These are phyloP conservation scores for Syncephalastrum monosporum DNA, from an alignment of 371 early-diverging fungal species.

Conservation along the genomic window DNA sequence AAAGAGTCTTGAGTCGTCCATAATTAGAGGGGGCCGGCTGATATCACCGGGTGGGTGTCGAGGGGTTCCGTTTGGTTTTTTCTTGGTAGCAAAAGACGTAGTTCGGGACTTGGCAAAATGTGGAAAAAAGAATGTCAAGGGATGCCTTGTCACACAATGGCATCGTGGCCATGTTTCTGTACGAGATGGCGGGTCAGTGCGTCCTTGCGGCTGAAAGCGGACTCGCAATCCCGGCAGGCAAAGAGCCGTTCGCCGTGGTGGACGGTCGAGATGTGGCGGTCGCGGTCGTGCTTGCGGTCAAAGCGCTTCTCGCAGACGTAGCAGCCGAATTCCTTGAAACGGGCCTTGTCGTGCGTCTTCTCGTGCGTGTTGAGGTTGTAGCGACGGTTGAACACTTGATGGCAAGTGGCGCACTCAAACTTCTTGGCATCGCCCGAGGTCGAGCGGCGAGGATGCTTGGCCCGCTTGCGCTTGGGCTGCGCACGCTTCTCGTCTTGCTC, in stretches of 20 bases:
- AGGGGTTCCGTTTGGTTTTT: too few species aligned
- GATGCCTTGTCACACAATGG: too few species aligned
- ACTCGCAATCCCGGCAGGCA: conserved; percentile 55
- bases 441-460: conserved; percentile 63
- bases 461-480: conserved; percentile 33
- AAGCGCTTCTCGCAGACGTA: conserved; percentile 56
- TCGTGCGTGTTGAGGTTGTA: conserved; percentile 77
- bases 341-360: conserved; percentile 66
- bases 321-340: conserved; percentile 64
- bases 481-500: too few species aligned
- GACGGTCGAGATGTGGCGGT: conserved; percentile 68
- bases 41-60: too few species aligned
- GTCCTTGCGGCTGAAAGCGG: conserved; percentile 70
- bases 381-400: conserved; percentile 61
- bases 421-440: conserved; percentile 64
- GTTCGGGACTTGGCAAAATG: too few species aligned
- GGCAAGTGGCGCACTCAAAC: conserved; percentile 55
- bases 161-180: conserved; percentile 26
- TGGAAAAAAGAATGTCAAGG: too few species aligned
- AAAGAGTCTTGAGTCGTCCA: too few species aligned
- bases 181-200: conserved; percentile 56
- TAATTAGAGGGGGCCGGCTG: too few species aligned
- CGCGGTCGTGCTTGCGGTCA: conserved; percentile 71
- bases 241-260: conserved; percentile 64
- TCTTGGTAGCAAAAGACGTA: too few species aligned